Evolutionary conservation across 306 rosid species (phyloP).

Genomic region (Coriaria nepalensis): DNA sequence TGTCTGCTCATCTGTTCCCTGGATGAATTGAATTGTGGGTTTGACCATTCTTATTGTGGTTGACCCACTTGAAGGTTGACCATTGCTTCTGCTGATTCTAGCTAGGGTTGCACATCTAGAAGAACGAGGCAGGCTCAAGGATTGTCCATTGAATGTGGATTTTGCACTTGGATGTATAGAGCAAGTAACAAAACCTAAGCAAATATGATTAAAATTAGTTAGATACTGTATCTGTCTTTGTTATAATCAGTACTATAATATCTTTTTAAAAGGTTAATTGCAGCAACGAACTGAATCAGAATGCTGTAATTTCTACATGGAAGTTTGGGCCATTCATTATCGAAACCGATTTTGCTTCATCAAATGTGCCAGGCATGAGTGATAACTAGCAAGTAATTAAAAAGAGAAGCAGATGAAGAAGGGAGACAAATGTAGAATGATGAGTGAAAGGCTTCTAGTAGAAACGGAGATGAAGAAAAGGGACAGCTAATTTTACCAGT

Average conservation of each 20-base stretch:
- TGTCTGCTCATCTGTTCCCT: slow-evolving; percentile 93
- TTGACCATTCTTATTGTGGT: slow-evolving; percentile 42
- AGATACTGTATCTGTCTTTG: background rate
- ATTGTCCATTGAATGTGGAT: slow-evolving; percentile 58
- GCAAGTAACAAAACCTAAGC: slow-evolving; percentile 30
- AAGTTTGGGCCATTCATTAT: too few relatives aligned
- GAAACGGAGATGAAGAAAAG: background rate
- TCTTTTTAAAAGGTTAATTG: too few relatives aligned
- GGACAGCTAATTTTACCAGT: slow-evolving; percentile 23
- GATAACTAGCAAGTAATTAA: too few relatives aligned
- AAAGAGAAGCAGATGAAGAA: too few relatives aligned
- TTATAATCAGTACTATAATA: background rate
- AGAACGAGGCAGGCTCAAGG: slow-evolving; percentile 25
- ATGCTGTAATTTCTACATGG: too few relatives aligned
- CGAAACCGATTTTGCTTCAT: too few relatives aligned
- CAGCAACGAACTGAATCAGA: too few relatives aligned
- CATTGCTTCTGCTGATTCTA: slow-evolving; percentile 3
- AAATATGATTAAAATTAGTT: background rate
- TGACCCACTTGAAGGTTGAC: slow-evolving; percentile 12
- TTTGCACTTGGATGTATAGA: slow-evolving; percentile 29
- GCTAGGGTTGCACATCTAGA: slow-evolving; percentile 17
- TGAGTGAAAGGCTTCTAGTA: background rate
- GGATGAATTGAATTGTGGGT: slow-evolving; percentile 87
- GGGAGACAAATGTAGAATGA: background rate
- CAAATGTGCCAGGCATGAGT: too few relatives aligned